Conservation (phyloP, 108 stramenopile species). For the Cafeteria roenbergensis region DNA sequence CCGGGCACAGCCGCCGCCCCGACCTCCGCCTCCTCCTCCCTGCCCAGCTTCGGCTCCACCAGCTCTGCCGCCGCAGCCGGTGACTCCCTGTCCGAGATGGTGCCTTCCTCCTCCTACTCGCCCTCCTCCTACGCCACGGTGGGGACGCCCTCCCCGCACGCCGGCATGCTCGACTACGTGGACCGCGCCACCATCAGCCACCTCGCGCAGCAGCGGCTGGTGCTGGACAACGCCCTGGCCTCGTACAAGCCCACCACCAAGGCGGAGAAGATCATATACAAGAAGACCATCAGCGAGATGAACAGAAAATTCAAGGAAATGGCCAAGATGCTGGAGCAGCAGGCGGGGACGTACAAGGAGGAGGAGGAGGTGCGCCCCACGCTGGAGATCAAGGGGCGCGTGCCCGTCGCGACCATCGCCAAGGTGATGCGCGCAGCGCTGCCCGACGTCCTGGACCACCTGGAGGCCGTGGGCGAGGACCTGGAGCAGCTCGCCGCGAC, state of each 20-base stretch:
- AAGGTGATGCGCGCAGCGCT: conserved; percentile 8
- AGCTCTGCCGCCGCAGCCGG: no score
- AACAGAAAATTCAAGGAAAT: not conserved
- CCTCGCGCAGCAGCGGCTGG: no score
- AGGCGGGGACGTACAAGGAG: not conserved
- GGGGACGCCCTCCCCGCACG: no score
- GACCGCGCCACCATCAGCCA: no score
- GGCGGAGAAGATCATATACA: not conserved
- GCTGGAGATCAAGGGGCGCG: conserved; percentile 3
- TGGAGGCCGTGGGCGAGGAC: conserved; percentile 5
- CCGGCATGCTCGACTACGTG: no score
- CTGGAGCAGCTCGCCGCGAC: conserved; percentile 9
- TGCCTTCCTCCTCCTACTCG: no score
- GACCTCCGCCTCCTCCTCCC: no score
- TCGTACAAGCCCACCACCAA: not conserved
- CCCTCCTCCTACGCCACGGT: no score
- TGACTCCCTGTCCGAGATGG: no score
- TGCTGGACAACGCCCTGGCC: not conserved
- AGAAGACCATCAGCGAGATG: not conserved
- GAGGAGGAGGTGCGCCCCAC: not conserved
- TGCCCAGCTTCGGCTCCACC: no score
- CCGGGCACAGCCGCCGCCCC: no score
- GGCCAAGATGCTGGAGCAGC: not conserved
- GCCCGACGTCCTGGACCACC: not conserved
- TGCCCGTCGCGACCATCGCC: not conserved